Base-by-base conservation (phyloP, 2,329 filamentous ascomycete genomes). In the Cladosporium cucumerinum region DNA sequence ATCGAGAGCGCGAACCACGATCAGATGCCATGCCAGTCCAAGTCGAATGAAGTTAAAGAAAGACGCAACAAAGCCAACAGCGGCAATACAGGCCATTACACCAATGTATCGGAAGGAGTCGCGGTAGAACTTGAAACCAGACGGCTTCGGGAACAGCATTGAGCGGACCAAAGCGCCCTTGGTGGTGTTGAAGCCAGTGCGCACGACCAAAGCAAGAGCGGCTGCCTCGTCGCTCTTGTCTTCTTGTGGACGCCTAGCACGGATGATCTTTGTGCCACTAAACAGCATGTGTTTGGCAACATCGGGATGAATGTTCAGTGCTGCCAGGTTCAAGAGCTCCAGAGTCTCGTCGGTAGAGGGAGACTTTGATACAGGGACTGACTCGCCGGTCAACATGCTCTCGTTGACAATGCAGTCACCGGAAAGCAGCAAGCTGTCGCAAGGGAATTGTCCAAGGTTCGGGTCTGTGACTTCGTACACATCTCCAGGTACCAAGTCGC, bases 401-500 rank as follows among this genome's bases (percentile, higher is more conserved):
- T 99, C 95, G 73, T 99, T 99, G 69, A 99, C 93, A 68, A 99
- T 98, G 73, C 93, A 97, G 78, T 99, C 96, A 48, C 95, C 96
- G 61, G 91, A 92, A 0, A 99, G 84, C 6, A 99, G 81, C 36
- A 99, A 81, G 76, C 94, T 96, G 77, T 99, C 95, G 72, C 92
- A 95, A 0, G 95, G 95, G 67, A 98, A 90, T 71, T 96, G 91
- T 3, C 86, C 86, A 28, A 99, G 82, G 18, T 89, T 92, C 1
- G 95, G 95, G 76, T 99, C 96, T 65, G 94, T 97, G 58, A 99
- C 86, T 81, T 99, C 95, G 78, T 97, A 99, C 7, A 99, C 89
- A 76, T 99, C 95, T 34, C 95, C 95, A 1, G 96, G 95, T 11
- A 97, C 93, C 25, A 99, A 84, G 70, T 98, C 93, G 69, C 87